Conservation (phyloP, 306 rosid genomes). For the Gleditsia sinensis region DNA sequence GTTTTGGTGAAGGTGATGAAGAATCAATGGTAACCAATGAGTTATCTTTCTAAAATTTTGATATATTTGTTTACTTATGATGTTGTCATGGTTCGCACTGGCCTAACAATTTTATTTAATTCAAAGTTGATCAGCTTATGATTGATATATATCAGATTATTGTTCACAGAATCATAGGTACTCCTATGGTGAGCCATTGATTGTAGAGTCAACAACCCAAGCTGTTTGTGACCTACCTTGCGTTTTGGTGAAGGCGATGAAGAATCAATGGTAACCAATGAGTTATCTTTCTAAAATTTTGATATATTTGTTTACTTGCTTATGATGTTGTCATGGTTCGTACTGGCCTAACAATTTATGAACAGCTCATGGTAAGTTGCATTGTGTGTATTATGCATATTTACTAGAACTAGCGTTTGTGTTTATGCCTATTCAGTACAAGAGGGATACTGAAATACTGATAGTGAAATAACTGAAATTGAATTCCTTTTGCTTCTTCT, state of each 20-base stretch:
- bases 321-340: not conserved
- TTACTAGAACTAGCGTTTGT: not conserved
- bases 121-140: conserved; percentile 9
- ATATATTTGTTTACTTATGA: not conserved
- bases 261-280: conserved; percentile 86
- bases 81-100: not conserved
- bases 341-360: not conserved
- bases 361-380: not conserved
- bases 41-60: not conserved
- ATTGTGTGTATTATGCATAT: not conserved
- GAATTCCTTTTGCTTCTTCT: no score
- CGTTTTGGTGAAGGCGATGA: conserved; percentile 98
- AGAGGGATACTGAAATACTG: no score
- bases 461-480: no score
- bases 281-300: not conserved
- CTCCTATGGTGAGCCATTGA: conserved; percentile 96
- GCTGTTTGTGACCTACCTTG: conserved; percentile 93
- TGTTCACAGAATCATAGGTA: conserved; percentile 85
- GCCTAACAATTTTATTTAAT: not conserved
- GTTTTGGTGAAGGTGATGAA: conserved; percentile 98
- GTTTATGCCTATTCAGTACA: not conserved
- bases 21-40: conserved; percentile 84
- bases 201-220: conserved; percentile 96
- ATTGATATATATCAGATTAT: conserved; percentile 27
- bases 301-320: conserved; percentile 6